A percentile compares a stretch with the other conserved stretches of the same genome.
Evolutionary conservation across 2,329 filamentous ascomycete genomes (phyloP).

Genomic region (Xylariomycetidae sp.): DNA sequence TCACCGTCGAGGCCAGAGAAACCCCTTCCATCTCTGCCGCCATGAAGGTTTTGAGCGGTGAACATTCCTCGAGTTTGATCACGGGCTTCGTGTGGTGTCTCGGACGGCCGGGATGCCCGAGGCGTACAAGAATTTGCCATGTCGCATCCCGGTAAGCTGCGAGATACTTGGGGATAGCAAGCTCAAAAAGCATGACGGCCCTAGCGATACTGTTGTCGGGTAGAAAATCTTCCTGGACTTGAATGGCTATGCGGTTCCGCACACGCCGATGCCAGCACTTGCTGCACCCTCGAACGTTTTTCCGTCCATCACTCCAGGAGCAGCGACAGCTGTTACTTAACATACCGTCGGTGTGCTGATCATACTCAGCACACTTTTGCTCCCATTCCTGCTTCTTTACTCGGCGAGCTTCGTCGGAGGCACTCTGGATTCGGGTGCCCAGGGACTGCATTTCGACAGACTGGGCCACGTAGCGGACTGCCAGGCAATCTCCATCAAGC

Average conservation of each 20-base stretch:
- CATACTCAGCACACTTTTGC: conserved; percentile 11
- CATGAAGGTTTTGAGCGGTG: conserved; percentile 10
- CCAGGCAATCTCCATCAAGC: conserved; percentile 37
- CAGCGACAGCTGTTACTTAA: conserved; percentile 27
- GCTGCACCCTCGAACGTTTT: conserved; percentile 33
- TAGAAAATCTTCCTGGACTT: conserved; percentile 45
- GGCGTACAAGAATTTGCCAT: conserved; percentile 38
- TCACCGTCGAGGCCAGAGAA: conserved; percentile 25
- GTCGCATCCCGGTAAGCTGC: conserved; percentile 47
- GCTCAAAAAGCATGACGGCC: conserved; percentile 48
- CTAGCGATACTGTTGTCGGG: conserved; percentile 30
- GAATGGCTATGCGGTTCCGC: conserved; percentile 37
- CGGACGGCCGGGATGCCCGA: conserved; percentile 27
- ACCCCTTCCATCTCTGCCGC: conserved; percentile 6
- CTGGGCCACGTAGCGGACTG: conserved; percentile 38
- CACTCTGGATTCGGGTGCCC: conserved; percentile 9
- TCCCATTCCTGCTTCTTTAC: conserved; percentile 12
- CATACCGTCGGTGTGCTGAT: conserved; percentile 31
- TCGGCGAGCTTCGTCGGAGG: conserved; percentile 9
- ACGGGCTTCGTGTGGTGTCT: conserved; percentile 3
- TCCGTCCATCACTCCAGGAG: conserved; percentile 19
- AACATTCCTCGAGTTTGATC: conserved; percentile 16
- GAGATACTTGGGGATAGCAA: conserved; percentile 39
- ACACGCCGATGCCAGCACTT: conserved; percentile 36
- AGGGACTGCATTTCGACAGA: conserved; percentile 19